Conservation (phyloP, 140 eudicot genomes). For the Flaveria floridana region DNA sequence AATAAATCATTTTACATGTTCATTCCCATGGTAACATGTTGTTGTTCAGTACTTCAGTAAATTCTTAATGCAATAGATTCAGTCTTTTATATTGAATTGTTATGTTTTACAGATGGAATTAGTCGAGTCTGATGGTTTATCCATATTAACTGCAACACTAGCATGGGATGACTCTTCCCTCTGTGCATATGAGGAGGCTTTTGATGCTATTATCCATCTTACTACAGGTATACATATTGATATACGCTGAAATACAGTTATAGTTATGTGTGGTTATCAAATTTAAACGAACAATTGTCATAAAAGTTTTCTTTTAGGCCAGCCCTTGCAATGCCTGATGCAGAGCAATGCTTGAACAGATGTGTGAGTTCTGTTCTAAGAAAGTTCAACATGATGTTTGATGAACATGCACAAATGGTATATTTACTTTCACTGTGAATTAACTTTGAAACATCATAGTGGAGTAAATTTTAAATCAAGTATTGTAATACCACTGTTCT, state of each 20-base stretch:
- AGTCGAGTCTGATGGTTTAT: constrained; percentile 60
- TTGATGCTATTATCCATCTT: constrained; percentile 48
- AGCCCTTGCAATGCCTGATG: constrained; percentile 38
- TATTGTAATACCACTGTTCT: constrained; percentile 18
- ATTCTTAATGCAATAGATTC: background rate
- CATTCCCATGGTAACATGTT: constrained; percentile 58
- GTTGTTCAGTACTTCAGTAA: background rate
- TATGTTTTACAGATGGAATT: constrained; percentile 56
- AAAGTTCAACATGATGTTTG: constrained; percentile 46
- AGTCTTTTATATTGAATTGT: constrained; percentile 8
- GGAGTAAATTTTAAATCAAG: constrained; percentile 9
- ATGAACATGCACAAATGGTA: constrained; percentile 61
- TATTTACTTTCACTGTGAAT: background rate
- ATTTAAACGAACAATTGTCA: background rate
- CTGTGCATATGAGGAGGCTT: constrained; percentile 56
- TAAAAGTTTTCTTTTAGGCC: constrained; percentile 43
- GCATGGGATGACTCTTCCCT: constrained; percentile 66
- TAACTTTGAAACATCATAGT: background rate
- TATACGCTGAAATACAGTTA: background rate
- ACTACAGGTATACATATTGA: constrained; percentile 52
- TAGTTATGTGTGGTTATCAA: too few relatives aligned
- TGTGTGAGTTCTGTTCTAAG: constrained; percentile 42
- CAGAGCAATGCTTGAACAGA: constrained; percentile 35
- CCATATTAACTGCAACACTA: constrained; percentile 61
- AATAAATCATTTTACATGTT: constrained; percentile 52